Evolutionary conservation across 306 rosid species (phyloP), one percentile per base, ranked within the genome.

Genomic region (Trifolium pratense): DNA sequence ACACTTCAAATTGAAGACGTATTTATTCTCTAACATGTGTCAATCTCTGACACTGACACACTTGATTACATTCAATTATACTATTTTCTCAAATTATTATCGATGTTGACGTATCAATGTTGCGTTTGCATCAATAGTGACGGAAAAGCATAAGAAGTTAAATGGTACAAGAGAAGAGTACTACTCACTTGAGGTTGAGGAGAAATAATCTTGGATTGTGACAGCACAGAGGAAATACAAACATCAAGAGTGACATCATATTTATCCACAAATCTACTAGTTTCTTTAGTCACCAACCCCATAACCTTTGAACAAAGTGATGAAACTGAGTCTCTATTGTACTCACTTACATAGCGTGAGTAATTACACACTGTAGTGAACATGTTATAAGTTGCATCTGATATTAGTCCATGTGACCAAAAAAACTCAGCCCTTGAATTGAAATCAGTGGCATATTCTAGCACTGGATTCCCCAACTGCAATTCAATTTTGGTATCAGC

Each of bases 191-290:
- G 85, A 40, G 78, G 45, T 69, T 70, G 78, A 34, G 95, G 97
- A 79, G 65, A 79, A 58, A 87, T 56, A 52, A 80, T 53, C 29
- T 89, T 89, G 16, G 92, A 84, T 68, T 91, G 92, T 48, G 90
- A 87, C 68, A 87, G 72, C 68, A 87, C 87, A 6, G 92, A 87
- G 26, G 94, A 79, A 56, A 91, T 86, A 69, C 95, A 91, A 68
- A 89, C 91, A 81, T 91, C 94, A 67, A 91, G 92, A 7, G 97
- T 87, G 21, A 89, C 94, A 83, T 87, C 91, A 31, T 89, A 87
- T 29, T 85, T 87, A 78, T 89, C 94, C 77, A 89, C 91, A 80
- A 87, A 88, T 55, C 84, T 89, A 78, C 97, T 91, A 16, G 95
- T 91, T 78, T 91, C 94, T 75, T 12, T 79, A 82, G 80, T 84